phyloP scores from a whole-genome alignment of 192 early-diverging fungal genomes.

The Coemansia sp. region DNA sequence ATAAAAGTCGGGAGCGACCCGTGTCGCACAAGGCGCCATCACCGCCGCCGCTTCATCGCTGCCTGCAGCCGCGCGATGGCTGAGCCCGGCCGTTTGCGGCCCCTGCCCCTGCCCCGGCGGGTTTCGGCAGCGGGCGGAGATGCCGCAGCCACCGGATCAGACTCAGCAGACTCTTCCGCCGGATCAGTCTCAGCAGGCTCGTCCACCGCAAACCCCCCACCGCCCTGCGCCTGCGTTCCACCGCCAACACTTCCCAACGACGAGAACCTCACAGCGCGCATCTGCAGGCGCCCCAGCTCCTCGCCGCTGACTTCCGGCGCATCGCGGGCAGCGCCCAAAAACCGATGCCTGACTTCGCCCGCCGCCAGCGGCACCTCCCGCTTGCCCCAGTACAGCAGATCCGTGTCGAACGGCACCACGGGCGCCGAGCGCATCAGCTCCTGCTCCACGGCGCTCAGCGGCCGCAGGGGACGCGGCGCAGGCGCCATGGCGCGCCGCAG shows the following conservation, averaged over 20 bases:
- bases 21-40: too few relatives aligned
- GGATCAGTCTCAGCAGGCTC: too few relatives aligned
- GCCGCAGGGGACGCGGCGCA: neutral
- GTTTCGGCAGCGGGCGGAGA: too few relatives aligned
- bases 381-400: slow-evolving; percentile 67
- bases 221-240: too few relatives aligned
- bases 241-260: slow-evolving; percentile 11
- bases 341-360: slow-evolving; percentile 59
- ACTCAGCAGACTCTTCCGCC: too few relatives aligned
- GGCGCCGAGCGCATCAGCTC: slow-evolving; percentile 59
- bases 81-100: too few relatives aligned
- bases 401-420: slow-evolving; percentile 62
- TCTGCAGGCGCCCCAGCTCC: slow-evolving; percentile 54
- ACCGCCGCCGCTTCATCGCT: too few relatives aligned
- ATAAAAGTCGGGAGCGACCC: too few relatives aligned
- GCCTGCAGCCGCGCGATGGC: too few relatives aligned
- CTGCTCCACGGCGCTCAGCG: slow-evolving; percentile 30
- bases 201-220: too few relatives aligned
- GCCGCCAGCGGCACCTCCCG: slow-evolving; percentile 56
- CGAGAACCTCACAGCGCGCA: slow-evolving; percentile 56
- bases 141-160: too few relatives aligned
- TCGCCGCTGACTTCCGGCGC: slow-evolving; percentile 55
- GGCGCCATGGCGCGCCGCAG: slow-evolving; percentile 1
- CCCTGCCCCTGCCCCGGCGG: too few relatives aligned
- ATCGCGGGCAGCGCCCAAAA: slow-evolving; percentile 64